Percentiles rank a stretch among this genome's conserved stretches.
These are phyloP conservation scores for Trebouxia sp. DNA, from an alignment of 139 green algal species.

Conservation along the genomic window DNA sequence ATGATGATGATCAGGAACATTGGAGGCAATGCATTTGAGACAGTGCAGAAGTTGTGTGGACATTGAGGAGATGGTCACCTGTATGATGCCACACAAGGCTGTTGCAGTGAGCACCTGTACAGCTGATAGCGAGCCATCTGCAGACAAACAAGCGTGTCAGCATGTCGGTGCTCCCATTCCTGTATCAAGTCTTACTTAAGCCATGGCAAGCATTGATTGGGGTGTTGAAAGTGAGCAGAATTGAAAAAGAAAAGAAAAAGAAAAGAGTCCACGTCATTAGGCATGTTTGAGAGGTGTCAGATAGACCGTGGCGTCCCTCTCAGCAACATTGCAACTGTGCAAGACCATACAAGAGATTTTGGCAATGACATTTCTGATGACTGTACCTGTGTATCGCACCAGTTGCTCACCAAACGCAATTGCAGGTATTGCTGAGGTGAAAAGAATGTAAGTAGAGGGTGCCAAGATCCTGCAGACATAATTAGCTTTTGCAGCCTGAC, in stretches of 20 bases:
- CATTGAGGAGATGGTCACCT: slow-evolving; percentile 43
- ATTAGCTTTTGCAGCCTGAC: too few relatives aligned
- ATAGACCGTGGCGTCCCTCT: too few relatives aligned
- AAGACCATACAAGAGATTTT: background rate
- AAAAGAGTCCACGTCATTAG: too few relatives aligned
- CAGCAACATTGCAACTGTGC: too few relatives aligned
- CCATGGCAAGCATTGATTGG: too few relatives aligned
- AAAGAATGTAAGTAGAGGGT: slow-evolving; percentile 83
- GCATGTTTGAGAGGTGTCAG: too few relatives aligned
- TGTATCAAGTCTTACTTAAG: too few relatives aligned
- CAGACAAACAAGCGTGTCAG: background rate
- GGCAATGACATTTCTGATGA: background rate
- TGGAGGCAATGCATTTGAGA: background rate
- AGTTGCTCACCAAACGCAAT: slow-evolving; percentile 89
- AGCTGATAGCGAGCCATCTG: slow-evolving; percentile 56
- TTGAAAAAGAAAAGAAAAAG: too few relatives aligned
- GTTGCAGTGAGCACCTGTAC: slow-evolving; percentile 75
- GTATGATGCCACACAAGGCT: slow-evolving; percentile 66
- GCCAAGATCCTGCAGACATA: slow-evolving; percentile 72
- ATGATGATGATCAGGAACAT: too few relatives aligned
- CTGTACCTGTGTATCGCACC: slow-evolving; percentile 53
- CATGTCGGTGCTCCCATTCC: too few relatives aligned
- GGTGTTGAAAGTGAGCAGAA: background rate
- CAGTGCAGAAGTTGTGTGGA: background rate
- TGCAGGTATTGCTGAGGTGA: slow-evolving; percentile 79